phyloP scores from a whole-genome alignment of 2,329 filamentous ascomycete genomes.

The Nannizziopsis barbatae region DNA sequence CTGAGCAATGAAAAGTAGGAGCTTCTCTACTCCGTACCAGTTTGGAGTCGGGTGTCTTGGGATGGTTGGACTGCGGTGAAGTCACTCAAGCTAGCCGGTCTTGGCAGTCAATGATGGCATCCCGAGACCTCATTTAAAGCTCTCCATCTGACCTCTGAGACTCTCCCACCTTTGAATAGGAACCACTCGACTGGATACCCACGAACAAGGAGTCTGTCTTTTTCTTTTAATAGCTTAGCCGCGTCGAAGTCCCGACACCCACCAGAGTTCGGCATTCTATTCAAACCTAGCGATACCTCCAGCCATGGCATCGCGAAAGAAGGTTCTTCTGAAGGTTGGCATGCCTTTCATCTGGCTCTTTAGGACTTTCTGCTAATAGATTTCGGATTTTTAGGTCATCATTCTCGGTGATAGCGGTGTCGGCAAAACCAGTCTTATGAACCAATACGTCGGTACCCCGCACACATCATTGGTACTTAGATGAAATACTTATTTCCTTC shows the following conservation, averaged over 20 bases:
- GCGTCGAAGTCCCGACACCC: not conserved
- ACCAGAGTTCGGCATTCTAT: not conserved
- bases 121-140: too few species aligned
- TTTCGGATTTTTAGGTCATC: conserved; percentile 58
- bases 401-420: conserved; percentile 98
- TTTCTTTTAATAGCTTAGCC: too few species aligned
- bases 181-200: too few species aligned
- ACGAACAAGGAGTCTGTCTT: too few species aligned
- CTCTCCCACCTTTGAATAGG: too few species aligned
- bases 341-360: not conserved
- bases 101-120: too few species aligned
- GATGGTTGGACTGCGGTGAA: too few species aligned
- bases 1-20: too few species aligned
- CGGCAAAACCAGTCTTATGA: conserved; percentile 99
- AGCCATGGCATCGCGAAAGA: conserved; percentile 69
- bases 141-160: too few species aligned
- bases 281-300: not conserved
- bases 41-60: too few species aligned
- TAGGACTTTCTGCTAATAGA: not conserved
- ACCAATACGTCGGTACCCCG: conserved; percentile 82
- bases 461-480: not conserved
- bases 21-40: too few species aligned
- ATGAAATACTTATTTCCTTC: not conserved
- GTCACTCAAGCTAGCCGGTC: too few species aligned
- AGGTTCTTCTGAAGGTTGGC: conserved; percentile 75